Percentiles rank a stretch among this genome's conserved stretches.
Evolutionary conservation across 129 eudicot genomes (phyloP).

Genomic region (Solidago caesia): DNA sequence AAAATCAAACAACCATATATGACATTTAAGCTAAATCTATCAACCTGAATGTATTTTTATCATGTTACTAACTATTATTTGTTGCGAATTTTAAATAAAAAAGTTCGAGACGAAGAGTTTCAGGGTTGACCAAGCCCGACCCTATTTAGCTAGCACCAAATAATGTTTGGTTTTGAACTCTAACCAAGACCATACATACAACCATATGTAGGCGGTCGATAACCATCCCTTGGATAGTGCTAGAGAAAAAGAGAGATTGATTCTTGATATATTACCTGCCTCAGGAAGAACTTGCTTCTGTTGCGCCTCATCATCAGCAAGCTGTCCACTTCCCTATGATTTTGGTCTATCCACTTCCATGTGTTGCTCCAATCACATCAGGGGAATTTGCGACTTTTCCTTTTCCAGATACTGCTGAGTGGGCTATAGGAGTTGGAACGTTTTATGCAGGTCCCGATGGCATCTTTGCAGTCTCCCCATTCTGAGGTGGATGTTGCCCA

Average conservation of each 20-base stretch:
- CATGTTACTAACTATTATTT: no score
- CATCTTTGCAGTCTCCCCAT: slow-evolving; percentile 43
- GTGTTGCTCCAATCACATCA: slow-evolving; percentile 78
- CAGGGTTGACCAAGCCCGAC: no score
- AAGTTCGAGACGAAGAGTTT: no score
- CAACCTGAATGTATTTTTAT: no score
- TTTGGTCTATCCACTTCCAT: slow-evolving; percentile 77
- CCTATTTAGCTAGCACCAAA: no score
- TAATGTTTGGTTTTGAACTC: no score
- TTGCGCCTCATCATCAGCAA: slow-evolving; percentile 68
- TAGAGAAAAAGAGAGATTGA: neutral
- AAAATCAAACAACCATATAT: no score
- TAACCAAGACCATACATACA: no score
- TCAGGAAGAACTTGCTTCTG: slow-evolving; percentile 70
- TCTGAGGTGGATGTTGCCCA: slow-evolving; percentile 46
- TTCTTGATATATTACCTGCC: slow-evolving; percentile 46
- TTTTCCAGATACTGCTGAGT: slow-evolving; percentile 39
- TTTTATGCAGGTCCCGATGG: slow-evolving; percentile 39
- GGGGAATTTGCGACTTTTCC: slow-evolving; percentile 43
- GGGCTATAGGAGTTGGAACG: slow-evolving; percentile 30
- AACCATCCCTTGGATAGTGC: neutral
- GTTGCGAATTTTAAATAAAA: no score
- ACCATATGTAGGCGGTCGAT: neutral
- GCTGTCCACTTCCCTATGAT: slow-evolving; percentile 64
- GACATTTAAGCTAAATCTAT: no score